Base-by-base conservation (phyloP, 2,329 filamentous ascomycete species). In the Pestalotiopsis fici region DNA sequence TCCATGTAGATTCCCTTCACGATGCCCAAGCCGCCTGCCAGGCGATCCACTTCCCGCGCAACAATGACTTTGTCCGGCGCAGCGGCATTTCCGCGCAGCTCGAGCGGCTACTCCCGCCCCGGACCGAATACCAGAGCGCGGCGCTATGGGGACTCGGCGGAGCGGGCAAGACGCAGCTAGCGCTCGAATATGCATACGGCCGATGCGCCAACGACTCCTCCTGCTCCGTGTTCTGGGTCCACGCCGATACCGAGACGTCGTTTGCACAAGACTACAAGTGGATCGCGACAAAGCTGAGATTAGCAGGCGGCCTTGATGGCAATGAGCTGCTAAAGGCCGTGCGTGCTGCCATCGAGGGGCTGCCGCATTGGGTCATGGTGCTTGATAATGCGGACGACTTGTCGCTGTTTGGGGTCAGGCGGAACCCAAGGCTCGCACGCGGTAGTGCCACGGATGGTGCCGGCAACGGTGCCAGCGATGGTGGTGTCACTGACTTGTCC, bases 311-410 rank as follows among this genome's bases (percentile, higher is more conserved):
- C 31, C 31, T 35, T 3, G 3, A 35, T 3, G 31, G 31, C 2
- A 9, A 35, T 9, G 9, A 35, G 2, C 31, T 35, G 31, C 31
- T 35, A 1, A 3, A 47, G 13, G 69, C 65, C 0, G 73, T 76
- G 1, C 69, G 70, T 1, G 37, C 65, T 1, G 25, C 27, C 0
- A 74, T 78, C 5, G 68, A 75, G 65, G 56, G 68, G 1, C 21
- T 66, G 5, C 11, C 39, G 3, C 47, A 12, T 43, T 81, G 76
- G 78, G 56, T 80, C 0, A 59, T 80, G 3, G 50, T 81, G 13
- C 56, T 80, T 12, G 78, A 80, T 15, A 81, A 80, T 35, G 77
- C 75, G 4, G 75, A 80, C 64, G 71, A 79, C 27, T 64, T 78
- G 1, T 39, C 35, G 2, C 65, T 79, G 1, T 79, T 78, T 64